A percentile compares a stretch with the other conserved stretches of the same genome.
phyloP scores from a whole-genome alignment of 169 alveolate genomes.

The Gregarina niphandrodes region DNA sequence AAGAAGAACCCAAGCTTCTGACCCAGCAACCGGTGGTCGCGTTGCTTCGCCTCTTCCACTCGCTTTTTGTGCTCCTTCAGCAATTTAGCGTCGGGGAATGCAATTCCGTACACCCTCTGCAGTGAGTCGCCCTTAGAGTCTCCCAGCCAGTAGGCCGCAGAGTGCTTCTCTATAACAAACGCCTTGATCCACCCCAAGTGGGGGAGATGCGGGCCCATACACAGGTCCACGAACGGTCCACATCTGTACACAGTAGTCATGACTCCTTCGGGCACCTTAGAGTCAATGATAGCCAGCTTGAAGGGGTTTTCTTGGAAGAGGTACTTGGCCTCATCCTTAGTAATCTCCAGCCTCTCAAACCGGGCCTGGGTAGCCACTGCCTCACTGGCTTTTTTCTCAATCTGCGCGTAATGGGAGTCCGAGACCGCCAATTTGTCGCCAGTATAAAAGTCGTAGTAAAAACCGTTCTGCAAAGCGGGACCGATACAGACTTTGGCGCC shows the following conservation, averaged over 20 bases:
- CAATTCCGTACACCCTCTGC: constrained; percentile 93
- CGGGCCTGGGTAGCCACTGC: not conserved
- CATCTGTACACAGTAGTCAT: constrained; percentile 82
- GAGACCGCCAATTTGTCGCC: constrained; percentile 41
- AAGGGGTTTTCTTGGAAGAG: constrained; percentile 77
- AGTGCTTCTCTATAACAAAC: constrained; percentile 69
- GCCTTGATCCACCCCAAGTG: constrained; percentile 74
- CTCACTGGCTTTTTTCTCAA: not conserved
- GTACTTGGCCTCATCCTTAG: constrained; percentile 85
- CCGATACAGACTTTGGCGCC: constrained; percentile 93
- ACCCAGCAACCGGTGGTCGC: constrained; percentile 92
- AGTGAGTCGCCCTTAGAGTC: constrained; percentile 59
- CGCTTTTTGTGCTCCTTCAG: constrained; percentile 65
- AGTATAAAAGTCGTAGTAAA: constrained; percentile 86
- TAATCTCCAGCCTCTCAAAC: constrained; percentile 13
- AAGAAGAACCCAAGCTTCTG: constrained; percentile 67
- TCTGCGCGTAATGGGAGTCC: constrained; percentile 3
- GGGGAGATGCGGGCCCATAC: constrained; percentile 98
- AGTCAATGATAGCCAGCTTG: constrained; percentile 73
- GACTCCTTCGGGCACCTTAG: constrained; percentile 77
- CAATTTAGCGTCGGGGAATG: constrained; percentile 78
- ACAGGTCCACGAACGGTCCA: constrained; percentile 89
- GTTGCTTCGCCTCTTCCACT: constrained; percentile 83
- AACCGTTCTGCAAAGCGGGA: constrained; percentile 78
- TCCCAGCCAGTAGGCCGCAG: constrained; percentile 97